Base-by-base conservation (phyloP, 768 basidiomycete species). In the Symmetrospora coprosmae region DNA sequence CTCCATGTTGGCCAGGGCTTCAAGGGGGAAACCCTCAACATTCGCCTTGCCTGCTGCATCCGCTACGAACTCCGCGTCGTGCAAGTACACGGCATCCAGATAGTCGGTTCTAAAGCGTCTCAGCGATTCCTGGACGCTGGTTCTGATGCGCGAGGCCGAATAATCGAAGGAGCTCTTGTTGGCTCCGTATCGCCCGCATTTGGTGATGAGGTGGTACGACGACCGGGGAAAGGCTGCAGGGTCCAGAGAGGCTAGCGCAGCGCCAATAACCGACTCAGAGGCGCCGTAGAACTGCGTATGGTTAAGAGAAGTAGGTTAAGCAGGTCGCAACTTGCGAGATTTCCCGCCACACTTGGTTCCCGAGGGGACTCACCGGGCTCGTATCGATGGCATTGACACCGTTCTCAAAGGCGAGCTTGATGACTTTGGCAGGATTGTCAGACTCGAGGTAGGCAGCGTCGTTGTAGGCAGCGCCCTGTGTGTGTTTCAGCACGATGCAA, bases 41-140 rank as follows among this genome's bases (percentile, higher is more conserved):
- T 35, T 39, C 2, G 60, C 48, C n/a, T 27, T 23, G 17, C 60
- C 67, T 39, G 82, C 74, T 35, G 73, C 70, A 2, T 80, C 77
- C 38, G 78, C 78, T 13, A 89, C 79, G 65, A 81, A 86, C 41
- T 61, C 60, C 47, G 85, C 79, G 69, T 91, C 88, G 68, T 91
- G 88, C 30, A 88, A 73, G 68, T 85, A 88, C 0, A 88, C 85
- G 33, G 60, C 68, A 65, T 91, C 88, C 34, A 91, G 76, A 69
- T 89, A 87, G 60, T 76, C 72, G 11, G 87, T 89, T 50, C 82
- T 78, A 59, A 90, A 68, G 21, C 86, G 80, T 40, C 75, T 72
- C 31, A 88, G 74, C 66, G 84, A 86, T 60, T 79, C 79, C 47
- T 75, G 71, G 17, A 91, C 78, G 63, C 82, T 83, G 21, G 76